Conservation (phyloP, 1,284 basidiomycete species). For the Rugosomyces carneus region DNA sequence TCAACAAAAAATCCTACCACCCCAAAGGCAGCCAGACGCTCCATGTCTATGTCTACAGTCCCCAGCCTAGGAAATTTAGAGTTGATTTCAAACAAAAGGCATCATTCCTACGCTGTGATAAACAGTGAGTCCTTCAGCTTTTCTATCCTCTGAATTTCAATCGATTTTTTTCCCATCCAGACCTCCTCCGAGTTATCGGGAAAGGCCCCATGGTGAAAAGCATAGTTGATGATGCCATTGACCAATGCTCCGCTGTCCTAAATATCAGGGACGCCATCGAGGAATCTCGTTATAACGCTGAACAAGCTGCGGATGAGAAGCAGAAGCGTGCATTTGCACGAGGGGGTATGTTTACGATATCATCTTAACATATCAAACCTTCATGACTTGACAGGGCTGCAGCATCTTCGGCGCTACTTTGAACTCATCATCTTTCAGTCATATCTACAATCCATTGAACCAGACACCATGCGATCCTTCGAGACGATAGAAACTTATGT, state of each 20-base stretch:
- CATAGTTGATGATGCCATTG: slow-evolving; percentile 88
- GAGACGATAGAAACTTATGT: slow-evolving; percentile 81
- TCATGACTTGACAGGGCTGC: slow-evolving; percentile 48
- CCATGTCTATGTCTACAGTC: slow-evolving; percentile 32
- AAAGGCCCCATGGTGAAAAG: slow-evolving; percentile 86
- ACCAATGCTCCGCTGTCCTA: slow-evolving; percentile 79
- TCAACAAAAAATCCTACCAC: slow-evolving; percentile 26
- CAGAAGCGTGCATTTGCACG: slow-evolving; percentile 62
- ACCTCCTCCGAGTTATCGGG: slow-evolving; percentile 88
- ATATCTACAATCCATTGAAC: slow-evolving; percentile 82
- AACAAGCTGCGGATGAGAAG: slow-evolving; percentile 70
- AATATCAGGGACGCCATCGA: slow-evolving; percentile 91
- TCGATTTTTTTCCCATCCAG: slow-evolving; percentile 31
- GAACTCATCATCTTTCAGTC: slow-evolving; percentile 92
- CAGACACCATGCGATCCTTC: slow-evolving; percentile 75
- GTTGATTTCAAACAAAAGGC: slow-evolving; percentile 27
- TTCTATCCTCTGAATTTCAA: background rate
- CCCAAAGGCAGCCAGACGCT: slow-evolving; percentile 28
- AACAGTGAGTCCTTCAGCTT: slow-evolving; percentile 54
- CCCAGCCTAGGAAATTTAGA: slow-evolving; percentile 26
- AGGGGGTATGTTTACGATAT: slow-evolving; percentile 39
- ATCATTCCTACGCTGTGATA: slow-evolving; percentile 74
- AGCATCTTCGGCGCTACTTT: slow-evolving; percentile 84
- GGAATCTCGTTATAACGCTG: slow-evolving; percentile 67
- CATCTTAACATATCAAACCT: background rate